Percentiles rank a stretch among this genome's conserved stretches.
Conservation (phyloP, 2,329 filamentous ascomycete genomes). For the Ophioceras dolichostomum region DNA sequence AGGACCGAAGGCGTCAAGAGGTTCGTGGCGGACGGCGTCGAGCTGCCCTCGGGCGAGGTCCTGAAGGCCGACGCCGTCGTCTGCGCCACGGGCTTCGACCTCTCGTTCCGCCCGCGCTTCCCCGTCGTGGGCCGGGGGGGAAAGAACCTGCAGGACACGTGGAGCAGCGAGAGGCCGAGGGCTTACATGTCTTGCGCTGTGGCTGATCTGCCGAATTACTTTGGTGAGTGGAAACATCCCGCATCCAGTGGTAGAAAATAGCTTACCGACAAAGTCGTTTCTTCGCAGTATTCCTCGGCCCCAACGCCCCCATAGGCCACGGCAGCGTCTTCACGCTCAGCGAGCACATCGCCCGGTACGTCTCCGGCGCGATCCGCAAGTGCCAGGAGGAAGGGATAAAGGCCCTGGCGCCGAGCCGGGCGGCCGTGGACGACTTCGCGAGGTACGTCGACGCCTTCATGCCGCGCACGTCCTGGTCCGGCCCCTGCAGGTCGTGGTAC, state of each 20-base stretch:
- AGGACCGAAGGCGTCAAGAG: conserved; percentile 29
- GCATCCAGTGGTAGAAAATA: no score
- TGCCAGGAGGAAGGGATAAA: conserved; percentile 37
- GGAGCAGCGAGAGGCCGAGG: conserved; percentile 27
- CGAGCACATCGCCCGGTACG: conserved; percentile 39
- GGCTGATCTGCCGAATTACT: conserved; percentile 40
- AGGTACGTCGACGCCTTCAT: conserved; percentile 36
- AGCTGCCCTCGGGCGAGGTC: conserved; percentile 33
- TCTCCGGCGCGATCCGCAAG: conserved; percentile 33
- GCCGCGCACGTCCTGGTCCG: conserved; percentile 38
- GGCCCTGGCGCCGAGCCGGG: conserved; percentile 29
- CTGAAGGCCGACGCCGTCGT: conserved; percentile 41
- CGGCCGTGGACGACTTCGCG: conserved; percentile 36
- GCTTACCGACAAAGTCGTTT: no score
- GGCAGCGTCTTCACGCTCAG: conserved; percentile 37
- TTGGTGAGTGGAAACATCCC: conserved; percentile 26
- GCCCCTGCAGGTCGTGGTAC: conserved; percentile 36
- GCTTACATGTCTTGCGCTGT: conserved; percentile 43
- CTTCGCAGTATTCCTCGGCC: conserved; percentile 34
- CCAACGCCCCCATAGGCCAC: conserved; percentile 37
- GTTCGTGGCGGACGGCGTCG: conserved; percentile 34
- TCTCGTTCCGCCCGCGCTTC: conserved; percentile 38
- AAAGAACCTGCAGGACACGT: conserved; percentile 33
- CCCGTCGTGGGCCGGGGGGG: conserved; percentile 35
- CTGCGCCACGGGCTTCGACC: conserved; percentile 46